Conservation (phyloP, 805 yeast species). For the Metschnikowia corniflorae region DNA sequence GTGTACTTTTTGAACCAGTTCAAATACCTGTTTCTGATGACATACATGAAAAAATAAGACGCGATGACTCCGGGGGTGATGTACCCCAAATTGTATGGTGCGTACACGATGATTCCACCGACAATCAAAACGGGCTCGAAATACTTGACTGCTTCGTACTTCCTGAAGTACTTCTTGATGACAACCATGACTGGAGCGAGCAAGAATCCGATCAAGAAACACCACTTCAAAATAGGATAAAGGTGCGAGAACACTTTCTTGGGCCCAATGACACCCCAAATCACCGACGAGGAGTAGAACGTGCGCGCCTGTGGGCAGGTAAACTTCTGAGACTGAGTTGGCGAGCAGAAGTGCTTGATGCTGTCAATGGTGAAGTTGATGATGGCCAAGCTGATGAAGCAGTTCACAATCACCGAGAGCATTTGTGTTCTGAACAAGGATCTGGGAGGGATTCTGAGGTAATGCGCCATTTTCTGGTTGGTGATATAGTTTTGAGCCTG, state of each 20-base stretch:
- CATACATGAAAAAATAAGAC: conserved; percentile 33
- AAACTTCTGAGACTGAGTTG: conserved; percentile 26
- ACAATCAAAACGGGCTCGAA: conserved; percentile 40
- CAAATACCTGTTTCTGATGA: conserved; percentile 37
- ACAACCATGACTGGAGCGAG: conserved; percentile 35
- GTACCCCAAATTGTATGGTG: conserved; percentile 64
- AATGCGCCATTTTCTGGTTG: conserved; percentile 43
- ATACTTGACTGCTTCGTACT: conserved; percentile 38
- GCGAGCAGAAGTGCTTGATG: conserved; percentile 33
- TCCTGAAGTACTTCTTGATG: conserved; percentile 34
- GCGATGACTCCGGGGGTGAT: conserved; percentile 35
- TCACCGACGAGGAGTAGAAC: conserved; percentile 41
- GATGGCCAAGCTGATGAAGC: conserved; percentile 37
- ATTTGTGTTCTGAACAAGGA: conserved; percentile 41
- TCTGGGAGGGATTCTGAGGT: conserved; percentile 41
- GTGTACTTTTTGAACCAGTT: conserved; percentile 45
- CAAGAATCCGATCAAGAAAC: conserved; percentile 38
- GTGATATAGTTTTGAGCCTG: conserved; percentile 48
- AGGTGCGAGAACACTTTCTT: conserved; percentile 15
- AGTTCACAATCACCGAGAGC: conserved; percentile 39
- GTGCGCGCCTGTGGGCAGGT: conserved; percentile 41
- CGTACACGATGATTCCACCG: conserved; percentile 61
- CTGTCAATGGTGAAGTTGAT: conserved; percentile 40
- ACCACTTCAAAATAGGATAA: conserved; percentile 14
- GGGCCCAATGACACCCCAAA: conserved; percentile 43